These are phyloP conservation scores for Alternaria panax DNA, from an alignment of 2,329 filamentous ascomycete genomes.

Conservation along the genomic window DNA sequence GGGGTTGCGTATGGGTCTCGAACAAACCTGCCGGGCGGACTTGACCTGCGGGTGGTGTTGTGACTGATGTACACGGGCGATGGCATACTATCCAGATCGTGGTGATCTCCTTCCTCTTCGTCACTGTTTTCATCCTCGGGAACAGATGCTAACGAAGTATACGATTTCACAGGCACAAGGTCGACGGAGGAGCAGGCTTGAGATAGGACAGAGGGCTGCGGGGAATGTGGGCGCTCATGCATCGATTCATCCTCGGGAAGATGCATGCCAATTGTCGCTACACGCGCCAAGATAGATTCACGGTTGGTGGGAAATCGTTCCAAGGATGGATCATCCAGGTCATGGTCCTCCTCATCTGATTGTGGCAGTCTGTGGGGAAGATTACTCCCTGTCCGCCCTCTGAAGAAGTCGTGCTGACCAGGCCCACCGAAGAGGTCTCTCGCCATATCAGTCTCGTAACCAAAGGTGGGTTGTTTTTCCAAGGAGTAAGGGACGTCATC, in stretches of 20 bases:
- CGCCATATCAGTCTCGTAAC: conserved; percentile 17
- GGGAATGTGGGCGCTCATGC: conserved; percentile 27
- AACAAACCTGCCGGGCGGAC: conserved; percentile 8
- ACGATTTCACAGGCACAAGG: conserved; percentile 34
- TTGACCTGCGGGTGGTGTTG: conserved; percentile 5
- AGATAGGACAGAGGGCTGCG: conserved; percentile 33
- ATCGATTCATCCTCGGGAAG: conserved; percentile 38
- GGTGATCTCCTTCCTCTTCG: conserved; percentile 26
- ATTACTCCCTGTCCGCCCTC: conserved; percentile 28
- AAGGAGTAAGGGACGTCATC: conserved; percentile 15
- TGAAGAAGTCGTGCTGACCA: conserved; percentile 24
- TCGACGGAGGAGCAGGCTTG: conserved; percentile 44
- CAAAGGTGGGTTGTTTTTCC: conserved; percentile 17
- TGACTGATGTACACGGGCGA: conserved; percentile 29
- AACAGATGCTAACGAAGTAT: conserved; percentile 39
- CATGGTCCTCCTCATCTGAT: conserved; percentile 40
- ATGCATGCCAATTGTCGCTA: conserved; percentile 34
- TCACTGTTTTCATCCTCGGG: conserved; percentile 30
- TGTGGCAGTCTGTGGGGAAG: conserved; percentile 38
- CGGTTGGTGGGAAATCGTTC: conserved; percentile 40
- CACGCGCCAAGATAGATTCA: conserved; percentile 38
- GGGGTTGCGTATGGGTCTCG: conserved; percentile 25
- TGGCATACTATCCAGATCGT: conserved; percentile 25
- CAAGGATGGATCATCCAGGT: conserved; percentile 38
- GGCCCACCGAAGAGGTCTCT: conserved; percentile 18